Percentiles rank a stretch among this genome's conserved stretches.
These are phyloP conservation scores for Scleroderma bovista DNA, from an alignment of 768 basidiomycete genomes.

Conservation along the genomic window DNA sequence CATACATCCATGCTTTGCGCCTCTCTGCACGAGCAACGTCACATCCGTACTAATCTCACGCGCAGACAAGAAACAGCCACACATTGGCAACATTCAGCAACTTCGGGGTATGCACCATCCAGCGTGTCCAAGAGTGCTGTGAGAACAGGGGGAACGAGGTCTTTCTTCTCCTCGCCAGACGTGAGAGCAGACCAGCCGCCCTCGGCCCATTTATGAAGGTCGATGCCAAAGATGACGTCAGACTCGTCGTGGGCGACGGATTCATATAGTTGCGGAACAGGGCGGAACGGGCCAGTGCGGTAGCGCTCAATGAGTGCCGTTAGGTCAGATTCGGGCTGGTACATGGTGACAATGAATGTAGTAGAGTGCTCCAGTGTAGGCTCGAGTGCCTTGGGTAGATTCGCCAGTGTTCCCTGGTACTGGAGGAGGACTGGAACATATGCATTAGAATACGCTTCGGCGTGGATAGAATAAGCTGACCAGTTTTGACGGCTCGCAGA, in stretches of 20 bases:
- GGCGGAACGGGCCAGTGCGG: conserved; percentile 89
- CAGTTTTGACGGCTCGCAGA: conserved; percentile 78
- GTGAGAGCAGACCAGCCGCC: conserved; percentile 58
- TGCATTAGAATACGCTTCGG: background rate
- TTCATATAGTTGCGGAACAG: conserved; percentile 82
- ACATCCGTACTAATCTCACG: background rate
- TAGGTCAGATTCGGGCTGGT: conserved; percentile 83
- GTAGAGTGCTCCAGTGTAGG: conserved; percentile 62
- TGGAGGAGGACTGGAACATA: conserved; percentile 61
- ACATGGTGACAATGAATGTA: conserved; percentile 74
- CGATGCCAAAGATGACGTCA: conserved; percentile 87
- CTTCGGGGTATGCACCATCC: conserved; percentile 51
- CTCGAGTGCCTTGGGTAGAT: conserved; percentile 62
- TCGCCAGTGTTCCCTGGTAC: conserved; percentile 75
- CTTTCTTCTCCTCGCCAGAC: conserved; percentile 55
- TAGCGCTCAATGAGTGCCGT: conserved; percentile 87
- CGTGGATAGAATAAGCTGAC: conserved; percentile 35
- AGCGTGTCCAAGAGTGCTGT: no score
- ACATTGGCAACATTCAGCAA: conserved; percentile 60
- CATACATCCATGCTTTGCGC: conserved; percentile 92
- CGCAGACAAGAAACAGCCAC: conserved; percentile 13
- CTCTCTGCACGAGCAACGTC: conserved; percentile 46
- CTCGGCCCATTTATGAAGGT: conserved; percentile 87
- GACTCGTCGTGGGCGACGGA: conserved; percentile 75
- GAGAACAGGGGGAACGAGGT: conserved; percentile 68